phyloP scores from a whole-genome alignment of 2,329 filamentous ascomycete species.

The Purpureocillium takamizusanense region DNA sequence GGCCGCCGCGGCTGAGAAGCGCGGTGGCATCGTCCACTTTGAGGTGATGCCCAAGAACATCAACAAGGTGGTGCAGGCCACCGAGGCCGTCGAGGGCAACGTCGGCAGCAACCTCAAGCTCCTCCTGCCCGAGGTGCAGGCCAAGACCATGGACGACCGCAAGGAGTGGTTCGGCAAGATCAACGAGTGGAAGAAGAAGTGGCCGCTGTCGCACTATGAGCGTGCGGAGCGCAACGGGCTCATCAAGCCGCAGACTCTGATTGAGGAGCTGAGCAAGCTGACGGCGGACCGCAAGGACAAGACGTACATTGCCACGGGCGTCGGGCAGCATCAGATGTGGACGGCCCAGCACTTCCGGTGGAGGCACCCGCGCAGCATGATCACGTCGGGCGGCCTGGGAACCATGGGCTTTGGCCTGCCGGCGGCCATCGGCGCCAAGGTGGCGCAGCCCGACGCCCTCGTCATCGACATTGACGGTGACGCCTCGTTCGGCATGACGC shows the following conservation, averaged over 20 bases:
- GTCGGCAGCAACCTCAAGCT: slow-evolving; percentile 68
- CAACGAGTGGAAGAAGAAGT: slow-evolving; percentile 80
- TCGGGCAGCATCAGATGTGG: slow-evolving; percentile 99
- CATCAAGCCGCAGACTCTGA: slow-evolving; percentile 92
- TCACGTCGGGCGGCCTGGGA: slow-evolving; percentile 87
- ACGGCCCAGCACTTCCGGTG: slow-evolving; percentile 93
- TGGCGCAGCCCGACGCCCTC: slow-evolving; percentile 63
- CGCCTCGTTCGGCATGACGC: slow-evolving; percentile 98
- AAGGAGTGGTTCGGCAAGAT: slow-evolving; percentile 88
- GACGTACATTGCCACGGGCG: slow-evolving; percentile 86
- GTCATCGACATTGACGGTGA: slow-evolving; percentile 97
- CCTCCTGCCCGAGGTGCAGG: slow-evolving; percentile 64
- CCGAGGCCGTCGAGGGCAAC: slow-evolving; percentile 90
- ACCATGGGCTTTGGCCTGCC: slow-evolving; percentile 90
- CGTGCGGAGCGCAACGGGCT: slow-evolving; percentile 63
- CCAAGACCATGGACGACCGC: slow-evolving; percentile 54
- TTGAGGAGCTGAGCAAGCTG: slow-evolving; percentile 81
- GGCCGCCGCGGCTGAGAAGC: slow-evolving; percentile 71
- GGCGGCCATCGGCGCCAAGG: slow-evolving; percentile 91
- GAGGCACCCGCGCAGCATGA: slow-evolving; percentile 84
- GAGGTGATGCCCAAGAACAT: slow-evolving; percentile 99
- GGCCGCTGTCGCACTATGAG: slow-evolving; percentile 78
- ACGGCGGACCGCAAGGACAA: slow-evolving; percentile 71
- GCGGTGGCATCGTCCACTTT: slow-evolving; percentile 93
- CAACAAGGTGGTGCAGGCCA: slow-evolving; percentile 97